These are phyloP conservation scores for Ophiostoma tasmaniense DNA, from an alignment of 2,329 filamentous ascomycete species.

Conservation along the genomic window DNA sequence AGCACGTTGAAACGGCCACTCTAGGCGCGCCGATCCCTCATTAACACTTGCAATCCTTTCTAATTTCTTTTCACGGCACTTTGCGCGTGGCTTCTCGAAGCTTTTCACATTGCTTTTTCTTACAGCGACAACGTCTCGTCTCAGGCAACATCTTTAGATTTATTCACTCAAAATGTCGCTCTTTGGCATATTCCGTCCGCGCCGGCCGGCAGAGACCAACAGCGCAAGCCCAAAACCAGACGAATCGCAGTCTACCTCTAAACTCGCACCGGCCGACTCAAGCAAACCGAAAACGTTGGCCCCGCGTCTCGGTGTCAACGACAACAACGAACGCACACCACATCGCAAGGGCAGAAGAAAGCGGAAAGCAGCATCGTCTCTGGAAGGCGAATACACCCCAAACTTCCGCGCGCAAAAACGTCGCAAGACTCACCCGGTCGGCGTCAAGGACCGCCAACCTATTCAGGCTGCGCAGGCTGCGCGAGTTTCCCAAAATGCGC, in stretches of 20 bases:
- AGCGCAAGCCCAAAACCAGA: neutral
- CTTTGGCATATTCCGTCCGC: neutral
- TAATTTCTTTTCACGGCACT: neutral
- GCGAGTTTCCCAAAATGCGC: neutral
- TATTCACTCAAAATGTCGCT: neutral
- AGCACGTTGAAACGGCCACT: slow-evolving; percentile 2
- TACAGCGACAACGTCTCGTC: neutral
- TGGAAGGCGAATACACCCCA: neutral
- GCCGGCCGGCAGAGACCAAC: neutral
- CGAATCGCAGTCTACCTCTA: neutral
- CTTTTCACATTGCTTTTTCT: neutral
- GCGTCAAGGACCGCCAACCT: neutral
- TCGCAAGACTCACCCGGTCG: neutral
- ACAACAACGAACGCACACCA: neutral
- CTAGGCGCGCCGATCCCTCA: neutral
- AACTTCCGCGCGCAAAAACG: neutral
- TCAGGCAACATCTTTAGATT: neutral
- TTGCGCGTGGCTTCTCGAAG: neutral
- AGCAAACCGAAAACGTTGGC: neutral
- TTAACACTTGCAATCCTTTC: neutral
- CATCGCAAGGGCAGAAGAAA: neutral
- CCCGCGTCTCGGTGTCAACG: neutral
- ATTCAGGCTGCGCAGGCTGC: neutral
- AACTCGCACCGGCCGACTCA: neutral
- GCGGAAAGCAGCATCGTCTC: neutral